A percentile compares a stretch with the other conserved stretches of the same genome.
These are phyloP conservation scores for Carex arenaria DNA, from an alignment of 202 grass and related monocot genomes.

Conservation along the genomic window DNA sequence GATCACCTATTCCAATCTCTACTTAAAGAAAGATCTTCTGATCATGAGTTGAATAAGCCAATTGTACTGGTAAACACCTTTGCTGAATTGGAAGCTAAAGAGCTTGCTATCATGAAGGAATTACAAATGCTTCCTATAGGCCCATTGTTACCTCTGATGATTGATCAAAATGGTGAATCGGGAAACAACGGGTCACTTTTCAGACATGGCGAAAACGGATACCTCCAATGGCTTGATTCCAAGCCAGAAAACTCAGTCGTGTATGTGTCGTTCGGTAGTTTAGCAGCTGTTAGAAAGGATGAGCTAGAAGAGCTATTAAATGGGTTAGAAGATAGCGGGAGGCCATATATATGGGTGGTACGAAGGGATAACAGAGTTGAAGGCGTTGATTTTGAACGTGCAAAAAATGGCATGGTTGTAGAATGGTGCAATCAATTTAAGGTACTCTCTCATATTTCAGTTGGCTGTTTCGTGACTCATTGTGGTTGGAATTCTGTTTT, in stretches of 20 bases:
- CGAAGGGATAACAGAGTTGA: constrained; percentile 38
- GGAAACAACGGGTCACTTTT: constrained; percentile 36
- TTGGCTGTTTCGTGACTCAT: constrained; percentile 68
- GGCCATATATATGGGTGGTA: constrained; percentile 53
- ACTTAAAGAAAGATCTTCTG: constrained; percentile 4
- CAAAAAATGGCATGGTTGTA: constrained; percentile 39
- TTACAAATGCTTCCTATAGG: constrained; percentile 44
- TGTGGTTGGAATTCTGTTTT: constrained; percentile 64
- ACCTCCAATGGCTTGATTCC: constrained; percentile 66
- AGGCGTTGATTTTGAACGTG: background rate
- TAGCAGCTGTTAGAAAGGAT: constrained; percentile 8
- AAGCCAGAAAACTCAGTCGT: constrained; percentile 42
- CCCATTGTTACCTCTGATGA: constrained; percentile 34
- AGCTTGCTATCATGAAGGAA: constrained; percentile 20
- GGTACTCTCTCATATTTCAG: constrained; percentile 47
- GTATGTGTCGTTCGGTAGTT: constrained; percentile 68
- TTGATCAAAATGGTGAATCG: background rate
- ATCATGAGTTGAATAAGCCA: background rate
- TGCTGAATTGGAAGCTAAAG: constrained; percentile 34
- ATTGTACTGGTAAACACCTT: constrained; percentile 53
- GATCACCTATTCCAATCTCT: constrained; percentile 29
- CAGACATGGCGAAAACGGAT: constrained; percentile 35
- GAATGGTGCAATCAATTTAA: constrained; percentile 69
- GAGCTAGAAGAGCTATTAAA: constrained; percentile 45
- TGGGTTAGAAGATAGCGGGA: constrained; percentile 31